Base-by-base conservation (phyloP, 495 filamentous ascomycete genomes). In the Chaetomium cochliodes region DNA sequence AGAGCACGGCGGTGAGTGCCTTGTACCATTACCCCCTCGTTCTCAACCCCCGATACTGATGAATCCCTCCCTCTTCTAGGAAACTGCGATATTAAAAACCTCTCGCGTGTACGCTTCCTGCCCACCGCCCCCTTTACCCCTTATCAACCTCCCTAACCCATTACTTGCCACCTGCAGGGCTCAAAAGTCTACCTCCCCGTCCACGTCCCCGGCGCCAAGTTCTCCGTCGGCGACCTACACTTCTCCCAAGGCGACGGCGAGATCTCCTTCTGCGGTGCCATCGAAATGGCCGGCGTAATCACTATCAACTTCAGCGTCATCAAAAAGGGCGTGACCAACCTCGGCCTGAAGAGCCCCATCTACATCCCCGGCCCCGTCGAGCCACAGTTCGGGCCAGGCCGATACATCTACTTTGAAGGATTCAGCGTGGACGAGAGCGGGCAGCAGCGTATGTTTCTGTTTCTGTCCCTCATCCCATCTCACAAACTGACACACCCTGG, bases 251-350 rank as follows among this genome's bases (percentile, higher is more conserved):
- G 92, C 25, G 92, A 96, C 72, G 93, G 93, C 5, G 93, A 98
- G 75, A 96, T 98, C 58, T 91, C 88, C 0, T 97, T 98, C 77
- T 98, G 93, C 70, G 93, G 93, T 16, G 93, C 93, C 12, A 98
- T 98, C 65, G 93, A 98, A 74, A 98, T 98, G 91, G 90, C 93
- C 0, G 93, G 93, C 22, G 78, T 92, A 18, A 96, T 98, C 66
- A 98, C 93, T 3, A 80, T 96, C 70, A 97, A 96, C 72, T 91
- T 96, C 80, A 87, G 82, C 53, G 87, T 98, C 13, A 87, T 98
- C 81, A 94, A 94, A 77, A 82, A 88, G 64, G 93, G 92, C 50
- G 84, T 96, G 72, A 80, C 81, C 46, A 84, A 89, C 41, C 75
- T 97, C 49, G 90, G 83, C 5, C 88, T 96, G 81, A 94, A 93